These are phyloP conservation scores for Syzygium oleosum DNA, from an alignment of 345 rosid species.

Conservation along the genomic window DNA sequence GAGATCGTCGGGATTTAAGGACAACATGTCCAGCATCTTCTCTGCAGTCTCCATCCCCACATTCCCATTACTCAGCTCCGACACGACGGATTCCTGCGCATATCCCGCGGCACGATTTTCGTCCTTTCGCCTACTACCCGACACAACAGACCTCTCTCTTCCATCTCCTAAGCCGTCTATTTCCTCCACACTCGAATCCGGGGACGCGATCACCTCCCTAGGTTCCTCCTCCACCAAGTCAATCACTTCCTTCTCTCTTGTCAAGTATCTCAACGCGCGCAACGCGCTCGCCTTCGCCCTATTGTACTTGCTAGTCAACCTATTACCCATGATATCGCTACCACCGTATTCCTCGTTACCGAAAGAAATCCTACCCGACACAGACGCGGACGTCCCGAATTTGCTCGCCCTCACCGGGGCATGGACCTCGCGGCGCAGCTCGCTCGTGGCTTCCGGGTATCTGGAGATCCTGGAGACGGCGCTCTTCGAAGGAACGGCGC, in stretches of 20 bases:
- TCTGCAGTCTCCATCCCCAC: slow-evolving; percentile 31
- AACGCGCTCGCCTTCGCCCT: slow-evolving; percentile 32
- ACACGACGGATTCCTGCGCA: slow-evolving; percentile 19
- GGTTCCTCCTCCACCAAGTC: slow-evolving; percentile 30
- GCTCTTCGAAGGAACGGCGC: slow-evolving; percentile 20
- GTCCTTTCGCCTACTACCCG: slow-evolving; percentile 12
- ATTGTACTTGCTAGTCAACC: slow-evolving; percentile 14
- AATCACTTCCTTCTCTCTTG: slow-evolving; percentile 26
- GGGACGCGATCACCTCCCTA: slow-evolving; percentile 32
- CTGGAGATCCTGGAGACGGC: slow-evolving; percentile 46
- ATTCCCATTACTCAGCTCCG: slow-evolving; percentile 27
- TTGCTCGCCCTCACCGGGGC: slow-evolving; percentile 67
- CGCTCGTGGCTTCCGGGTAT: slow-evolving; percentile 55
- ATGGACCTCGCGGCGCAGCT: slow-evolving; percentile 51
- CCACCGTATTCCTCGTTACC: slow-evolving; percentile 9
- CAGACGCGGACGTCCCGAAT: slow-evolving; percentile 23
- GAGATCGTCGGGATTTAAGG: slow-evolving; percentile 18
- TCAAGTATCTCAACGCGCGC: slow-evolving; percentile 24
- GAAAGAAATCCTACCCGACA: neutral
- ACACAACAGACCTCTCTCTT: slow-evolving; percentile 9
- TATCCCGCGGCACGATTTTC: slow-evolving; percentile 17
- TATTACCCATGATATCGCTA: slow-evolving; percentile 24
- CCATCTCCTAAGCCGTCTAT: slow-evolving; percentile 30
- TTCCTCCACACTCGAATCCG: slow-evolving; percentile 52
- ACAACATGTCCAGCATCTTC: slow-evolving; percentile 30